Base-by-base conservation (phyloP, 805 yeast species). In the Suhomyces canberraensis region DNA sequence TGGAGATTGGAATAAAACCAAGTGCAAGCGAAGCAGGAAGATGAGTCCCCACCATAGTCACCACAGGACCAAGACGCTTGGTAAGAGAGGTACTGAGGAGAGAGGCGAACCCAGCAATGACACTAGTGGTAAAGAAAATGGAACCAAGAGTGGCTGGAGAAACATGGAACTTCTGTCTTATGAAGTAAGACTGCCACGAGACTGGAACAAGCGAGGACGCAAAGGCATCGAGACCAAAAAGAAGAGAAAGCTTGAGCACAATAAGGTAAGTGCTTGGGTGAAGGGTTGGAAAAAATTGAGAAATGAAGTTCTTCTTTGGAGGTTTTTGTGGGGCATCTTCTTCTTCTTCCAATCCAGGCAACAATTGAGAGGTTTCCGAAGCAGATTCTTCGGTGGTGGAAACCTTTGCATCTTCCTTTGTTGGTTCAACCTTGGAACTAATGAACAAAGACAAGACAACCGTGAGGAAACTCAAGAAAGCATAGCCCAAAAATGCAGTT, bases 161-260 rank as follows among this genome's bases (percentile, higher is more conserved):
- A 2, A 64, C 48, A 25, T 54, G 39, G 48, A 67, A 72, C 41
- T 57, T 60, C 8, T 57, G 48, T 34, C 61, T 61, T 26, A 72
- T 60, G 45, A 66, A 72, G 41, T 59, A 72, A 0, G 73, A 64
- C n/a, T 62, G 57, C 78, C 76, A 72, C 3, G 74, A 58, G 21
- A 61, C 60, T 21, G 71, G 64, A n/a, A 64, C 63, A 29, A 69
- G 54, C 3, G 76, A 64, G 21, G 71, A 61, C 11, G 73, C 72
- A 34, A 70, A 54, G 1, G 73, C 59, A 46, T 72, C 78, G 11
- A 71, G 43, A 8, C 66, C 69, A 40, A 65, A 66, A 11, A 72
- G 47, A 6, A 59, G 28, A 1, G 71, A 60, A 14, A 71, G 46
- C 29, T 66, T 61, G 21, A 66, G 11, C 6, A 66, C 58, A 13